Evolutionary conservation across 306 rosid genomes (phyloP).

Genomic region (Ormosia semicastrata): DNA sequence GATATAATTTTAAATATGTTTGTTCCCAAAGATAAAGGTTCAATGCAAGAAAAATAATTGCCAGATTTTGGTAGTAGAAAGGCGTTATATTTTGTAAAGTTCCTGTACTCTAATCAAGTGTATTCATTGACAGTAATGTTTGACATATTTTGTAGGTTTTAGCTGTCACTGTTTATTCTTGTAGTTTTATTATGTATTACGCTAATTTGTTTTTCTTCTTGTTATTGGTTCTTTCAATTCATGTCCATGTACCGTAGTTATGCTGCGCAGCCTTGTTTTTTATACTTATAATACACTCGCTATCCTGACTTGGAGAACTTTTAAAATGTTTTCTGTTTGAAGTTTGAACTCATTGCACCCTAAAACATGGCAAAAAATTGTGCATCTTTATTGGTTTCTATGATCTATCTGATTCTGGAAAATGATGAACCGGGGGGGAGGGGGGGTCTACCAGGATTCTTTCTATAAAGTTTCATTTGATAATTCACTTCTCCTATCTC

Average conservation of each 20-base stretch:
- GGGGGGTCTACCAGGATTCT: too few relatives aligned
- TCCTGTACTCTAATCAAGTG: neutral
- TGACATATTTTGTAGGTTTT: neutral
- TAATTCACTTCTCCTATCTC: too few relatives aligned
- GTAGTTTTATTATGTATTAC: too few relatives aligned
- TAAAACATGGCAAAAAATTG: too few relatives aligned
- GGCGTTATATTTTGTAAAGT: neutral
- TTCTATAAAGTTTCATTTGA: too few relatives aligned
- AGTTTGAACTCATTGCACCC: too few relatives aligned
- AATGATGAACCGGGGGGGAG: too few relatives aligned
- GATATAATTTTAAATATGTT: neutral
- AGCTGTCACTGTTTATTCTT: neutral
- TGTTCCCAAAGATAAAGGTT: neutral
- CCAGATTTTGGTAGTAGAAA: neutral
- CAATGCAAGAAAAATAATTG: neutral
- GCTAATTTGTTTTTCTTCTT: neutral
- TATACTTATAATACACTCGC: too few relatives aligned
- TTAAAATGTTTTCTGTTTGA: too few relatives aligned
- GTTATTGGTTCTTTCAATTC: neutral
- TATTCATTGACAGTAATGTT: neutral
- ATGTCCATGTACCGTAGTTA: neutral
- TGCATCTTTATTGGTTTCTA: too few relatives aligned
- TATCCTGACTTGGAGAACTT: too few relatives aligned
- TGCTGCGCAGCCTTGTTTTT: neutral
- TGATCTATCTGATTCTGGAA: too few relatives aligned